Evolutionary conservation across 73 alveolate species (phyloP).

Genomic region (Stentor coeruleus): DNA sequence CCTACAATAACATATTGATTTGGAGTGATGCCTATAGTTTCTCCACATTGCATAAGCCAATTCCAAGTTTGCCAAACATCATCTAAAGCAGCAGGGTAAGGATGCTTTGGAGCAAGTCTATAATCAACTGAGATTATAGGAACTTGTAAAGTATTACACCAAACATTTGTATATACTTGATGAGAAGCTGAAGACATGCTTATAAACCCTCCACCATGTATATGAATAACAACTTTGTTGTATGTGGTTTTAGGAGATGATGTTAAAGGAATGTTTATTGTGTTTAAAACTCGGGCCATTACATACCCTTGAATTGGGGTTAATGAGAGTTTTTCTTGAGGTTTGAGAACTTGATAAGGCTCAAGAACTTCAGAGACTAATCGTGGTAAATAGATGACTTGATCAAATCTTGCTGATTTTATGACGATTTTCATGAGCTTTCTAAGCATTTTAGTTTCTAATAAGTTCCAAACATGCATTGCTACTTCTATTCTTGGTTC

Average conservation of each 20-base stretch:
- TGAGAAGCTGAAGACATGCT: slow-evolving; percentile 86
- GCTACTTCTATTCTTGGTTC: slow-evolving; percentile 8
- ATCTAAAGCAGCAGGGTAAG: slow-evolving; percentile 85
- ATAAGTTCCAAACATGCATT: slow-evolving; percentile 34
- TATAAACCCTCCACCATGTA: slow-evolving; percentile 97
- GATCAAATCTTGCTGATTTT: not conserved
- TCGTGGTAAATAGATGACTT: slow-evolving; percentile 32
- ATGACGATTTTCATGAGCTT: slow-evolving; percentile 30
- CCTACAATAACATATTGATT: slow-evolving; percentile 85
- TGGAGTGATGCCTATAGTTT: slow-evolving; percentile 60
- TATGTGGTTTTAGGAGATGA: not conserved
- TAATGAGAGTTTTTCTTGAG: not conserved
- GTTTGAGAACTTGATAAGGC: not conserved
- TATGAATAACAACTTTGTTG: slow-evolving; percentile 60
- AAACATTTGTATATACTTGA: slow-evolving; percentile 70
- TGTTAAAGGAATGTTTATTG: not conserved
- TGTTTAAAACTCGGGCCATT: not conserved
- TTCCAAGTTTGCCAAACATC: slow-evolving; percentile 83
- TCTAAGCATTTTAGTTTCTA: slow-evolving; percentile 28
- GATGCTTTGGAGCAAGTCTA: slow-evolving; percentile 85
- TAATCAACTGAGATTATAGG: slow-evolving; percentile 90
- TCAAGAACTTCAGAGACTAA: not conserved
- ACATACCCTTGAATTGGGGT: not conserved
- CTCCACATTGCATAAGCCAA: slow-evolving; percentile 76
- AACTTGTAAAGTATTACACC: slow-evolving; percentile 76